phyloP scores from a whole-genome alignment of 2,329 filamentous ascomycete genomes.

The Botrytis aclada region DNA sequence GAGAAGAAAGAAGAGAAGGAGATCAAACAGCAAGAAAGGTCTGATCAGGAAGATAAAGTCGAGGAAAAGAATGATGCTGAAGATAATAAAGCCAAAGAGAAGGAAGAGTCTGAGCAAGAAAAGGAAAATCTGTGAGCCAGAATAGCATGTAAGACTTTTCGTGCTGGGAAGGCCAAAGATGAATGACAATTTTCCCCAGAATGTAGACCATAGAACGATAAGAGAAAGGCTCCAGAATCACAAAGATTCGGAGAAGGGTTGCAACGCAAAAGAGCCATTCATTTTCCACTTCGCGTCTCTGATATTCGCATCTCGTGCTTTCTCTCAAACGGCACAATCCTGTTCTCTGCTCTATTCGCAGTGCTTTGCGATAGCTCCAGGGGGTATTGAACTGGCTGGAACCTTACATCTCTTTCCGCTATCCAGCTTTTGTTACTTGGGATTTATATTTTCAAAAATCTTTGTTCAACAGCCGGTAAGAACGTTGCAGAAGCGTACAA shows the following conservation, averaged over 20 bases:
- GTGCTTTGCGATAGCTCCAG: rapidly evolving
- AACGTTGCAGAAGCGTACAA: not conserved
- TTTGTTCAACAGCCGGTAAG: not conserved
- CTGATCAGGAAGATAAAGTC: too few relatives aligned
- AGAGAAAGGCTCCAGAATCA: rapidly evolving
- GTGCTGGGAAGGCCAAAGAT: too few relatives aligned
- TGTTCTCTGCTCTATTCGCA: not conserved
- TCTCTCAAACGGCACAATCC: not conserved
- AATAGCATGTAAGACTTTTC: rapidly evolving
- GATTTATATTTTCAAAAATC: not conserved
- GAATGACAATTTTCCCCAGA: rapidly evolving
- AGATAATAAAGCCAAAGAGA: not conserved
- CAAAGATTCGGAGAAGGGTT: not conserved
- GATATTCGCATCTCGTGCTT: not conserved
- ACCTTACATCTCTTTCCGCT: rapidly evolving
- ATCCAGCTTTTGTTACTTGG: not conserved
- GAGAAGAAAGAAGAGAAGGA: not conserved
- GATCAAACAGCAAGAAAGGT: not conserved
- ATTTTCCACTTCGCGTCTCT: not conserved
- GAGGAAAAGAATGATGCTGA: not conserved
- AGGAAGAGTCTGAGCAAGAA: not conserved
- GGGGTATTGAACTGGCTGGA: not conserved
- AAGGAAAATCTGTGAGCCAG: not conserved
- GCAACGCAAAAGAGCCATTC: not conserved
- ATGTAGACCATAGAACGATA: not conserved